Conservation (phyloP, 306 rosid species). For the Glycine latifolia region DNA sequence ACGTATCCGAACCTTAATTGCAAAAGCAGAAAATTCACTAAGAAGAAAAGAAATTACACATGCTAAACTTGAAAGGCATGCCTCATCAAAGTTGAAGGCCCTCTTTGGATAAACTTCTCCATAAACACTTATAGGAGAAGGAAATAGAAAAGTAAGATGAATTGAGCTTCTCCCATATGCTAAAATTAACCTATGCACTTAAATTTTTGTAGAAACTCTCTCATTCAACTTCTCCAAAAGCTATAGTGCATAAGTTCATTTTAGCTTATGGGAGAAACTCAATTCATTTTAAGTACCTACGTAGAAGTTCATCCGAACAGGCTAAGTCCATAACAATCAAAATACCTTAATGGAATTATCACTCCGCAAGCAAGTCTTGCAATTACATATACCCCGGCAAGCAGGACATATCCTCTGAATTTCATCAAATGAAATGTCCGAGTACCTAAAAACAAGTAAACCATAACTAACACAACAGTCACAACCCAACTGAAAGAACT, state of each 20-base stretch:
- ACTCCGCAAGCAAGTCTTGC: conserved; percentile 81
- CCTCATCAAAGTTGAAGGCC: conserved; percentile 32
- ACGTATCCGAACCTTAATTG: conserved; percentile 79
- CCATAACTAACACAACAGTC: conserved; percentile 24
- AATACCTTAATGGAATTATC: conserved; percentile 91
- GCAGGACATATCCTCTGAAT: conserved; percentile 89
- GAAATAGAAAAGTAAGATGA: not conserved
- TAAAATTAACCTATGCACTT: not conserved
- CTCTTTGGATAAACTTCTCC: not conserved
- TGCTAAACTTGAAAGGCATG: conserved; percentile 31
- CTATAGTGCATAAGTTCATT: not conserved
- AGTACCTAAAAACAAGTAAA: conserved; percentile 66
- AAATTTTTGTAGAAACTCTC: not conserved
- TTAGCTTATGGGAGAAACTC: not conserved
- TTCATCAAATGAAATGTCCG: conserved; percentile 72
- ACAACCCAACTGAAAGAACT: conserved; percentile 14
- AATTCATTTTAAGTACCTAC: not conserved
- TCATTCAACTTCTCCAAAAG: not conserved
- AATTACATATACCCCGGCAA: conserved; percentile 88
- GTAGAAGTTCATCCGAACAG: not conserved
- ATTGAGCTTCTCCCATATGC: not conserved
- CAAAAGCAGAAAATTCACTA: conserved; percentile 40
- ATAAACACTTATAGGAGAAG: not conserved
- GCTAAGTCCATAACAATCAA: not conserved
- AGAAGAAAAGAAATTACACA: conserved; percentile 27